Evolutionary conservation across 2,329 filamentous ascomycete genomes (phyloP).

Genomic region (Plectosphaerella plurivora): DNA sequence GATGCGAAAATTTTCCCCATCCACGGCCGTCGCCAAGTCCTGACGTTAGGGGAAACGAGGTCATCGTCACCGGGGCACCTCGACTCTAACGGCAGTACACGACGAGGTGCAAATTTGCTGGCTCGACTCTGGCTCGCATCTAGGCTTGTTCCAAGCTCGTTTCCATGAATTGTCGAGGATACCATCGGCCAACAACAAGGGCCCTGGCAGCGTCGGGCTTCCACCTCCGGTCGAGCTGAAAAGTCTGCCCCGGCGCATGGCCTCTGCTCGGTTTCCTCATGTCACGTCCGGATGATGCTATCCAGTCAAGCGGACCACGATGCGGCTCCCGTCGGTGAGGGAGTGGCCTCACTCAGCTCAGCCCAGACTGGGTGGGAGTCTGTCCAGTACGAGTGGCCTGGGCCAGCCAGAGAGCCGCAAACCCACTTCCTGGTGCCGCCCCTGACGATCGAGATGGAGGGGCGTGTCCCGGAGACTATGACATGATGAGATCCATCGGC

Average conservation of each 20-base stretch:
- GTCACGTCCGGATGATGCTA: not conserved
- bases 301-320: not conserved
- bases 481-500: not conserved
- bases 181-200: too few relatives aligned
- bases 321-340: not conserved
- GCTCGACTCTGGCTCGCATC: too few relatives aligned
- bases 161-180: too few relatives aligned
- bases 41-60: constrained; percentile 12
- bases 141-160: too few relatives aligned
- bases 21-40: constrained; percentile 9
- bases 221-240: too few relatives aligned
- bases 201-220: too few relatives aligned
- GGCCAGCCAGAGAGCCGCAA: not conserved
- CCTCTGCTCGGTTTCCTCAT: too few relatives aligned
- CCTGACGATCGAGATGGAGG: not conserved
- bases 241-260: too few relatives aligned
- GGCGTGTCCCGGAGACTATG: not conserved
- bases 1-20: constrained; percentile 1
- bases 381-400: not conserved
- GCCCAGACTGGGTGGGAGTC: not conserved
- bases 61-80: too few relatives aligned
- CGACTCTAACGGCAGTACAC: too few relatives aligned
- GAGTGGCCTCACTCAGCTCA: not conserved
- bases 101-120: too few relatives aligned
- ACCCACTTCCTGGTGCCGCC: not conserved